Conservation (phyloP, 345 rosid species). For the Carallia pectinifolia region DNA sequence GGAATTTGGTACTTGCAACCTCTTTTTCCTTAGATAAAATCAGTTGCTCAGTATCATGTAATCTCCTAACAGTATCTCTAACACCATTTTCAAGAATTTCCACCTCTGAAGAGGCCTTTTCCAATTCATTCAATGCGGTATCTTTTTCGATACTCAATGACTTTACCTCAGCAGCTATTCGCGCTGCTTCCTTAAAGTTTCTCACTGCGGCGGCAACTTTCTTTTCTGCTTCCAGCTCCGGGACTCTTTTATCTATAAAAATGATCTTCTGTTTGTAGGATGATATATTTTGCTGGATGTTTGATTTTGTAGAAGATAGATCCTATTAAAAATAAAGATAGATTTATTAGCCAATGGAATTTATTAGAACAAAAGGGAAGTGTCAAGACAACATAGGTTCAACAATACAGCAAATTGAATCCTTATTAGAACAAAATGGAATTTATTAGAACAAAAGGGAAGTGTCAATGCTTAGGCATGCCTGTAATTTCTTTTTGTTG, state of each 20-base stretch:
- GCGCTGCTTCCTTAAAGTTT: constrained; percentile 92
- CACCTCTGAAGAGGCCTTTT: constrained; percentile 45
- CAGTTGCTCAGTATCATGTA: constrained; percentile 63
- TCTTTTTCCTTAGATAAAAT: constrained; percentile 66
- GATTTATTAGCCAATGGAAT: constrained; percentile 12
- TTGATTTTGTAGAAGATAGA: constrained; percentile 71
- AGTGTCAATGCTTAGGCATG: too few relatives aligned
- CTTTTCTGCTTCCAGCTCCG: constrained; percentile 89
- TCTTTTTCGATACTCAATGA: constrained; percentile 72
- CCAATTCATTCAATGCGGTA: constrained; percentile 49
- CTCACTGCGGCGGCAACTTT: constrained; percentile 80
- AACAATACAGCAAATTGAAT: too few relatives aligned
- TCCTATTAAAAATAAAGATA: constrained; percentile 44
- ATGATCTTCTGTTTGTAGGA: constrained; percentile 65
- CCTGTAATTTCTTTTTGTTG: too few relatives aligned
- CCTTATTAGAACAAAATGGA: too few relatives aligned
- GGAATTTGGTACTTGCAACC: constrained; percentile 70
- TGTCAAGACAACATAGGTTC: too few relatives aligned
- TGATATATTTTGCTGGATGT: constrained; percentile 66
- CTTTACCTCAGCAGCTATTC: constrained; percentile 87
- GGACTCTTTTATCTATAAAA: constrained; percentile 74
- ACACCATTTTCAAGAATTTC: constrained; percentile 59
- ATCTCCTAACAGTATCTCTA: constrained; percentile 48
- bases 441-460: too few relatives aligned
- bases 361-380: not conserved